Evolutionary conservation across 192 early-diverging fungal species (phyloP).

Genomic region (Linderina pennispora): DNA sequence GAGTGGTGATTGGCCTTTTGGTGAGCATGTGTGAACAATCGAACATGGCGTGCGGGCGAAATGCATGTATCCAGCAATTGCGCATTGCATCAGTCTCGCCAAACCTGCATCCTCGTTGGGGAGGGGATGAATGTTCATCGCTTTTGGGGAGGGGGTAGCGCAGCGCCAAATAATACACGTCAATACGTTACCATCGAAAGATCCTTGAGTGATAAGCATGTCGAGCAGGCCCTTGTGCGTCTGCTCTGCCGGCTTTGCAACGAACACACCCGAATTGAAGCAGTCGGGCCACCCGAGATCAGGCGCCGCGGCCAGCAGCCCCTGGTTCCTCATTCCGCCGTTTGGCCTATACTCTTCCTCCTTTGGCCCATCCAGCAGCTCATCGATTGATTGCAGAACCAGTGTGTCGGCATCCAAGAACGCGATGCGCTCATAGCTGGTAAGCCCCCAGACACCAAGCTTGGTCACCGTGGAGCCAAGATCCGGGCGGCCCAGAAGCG

Average conservation of each 20-base stretch:
- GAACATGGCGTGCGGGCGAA: no score
- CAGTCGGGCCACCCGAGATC: conserved; percentile 96
- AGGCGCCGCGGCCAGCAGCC: conserved; percentile 75
- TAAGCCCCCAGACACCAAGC: conserved; percentile 75
- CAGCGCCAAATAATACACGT: neutral
- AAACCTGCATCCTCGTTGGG: no score
- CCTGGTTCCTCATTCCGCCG: conserved; percentile 45
- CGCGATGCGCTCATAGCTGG: conserved; percentile 61
- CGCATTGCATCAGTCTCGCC: neutral
- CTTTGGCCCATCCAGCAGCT: conserved; percentile 51
- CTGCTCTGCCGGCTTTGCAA: conserved; percentile 45
- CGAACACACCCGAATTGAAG: conserved; percentile 90
- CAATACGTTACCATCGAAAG: conserved; percentile 72
- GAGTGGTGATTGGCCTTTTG: neutral
- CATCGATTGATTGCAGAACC: conserved; percentile 71
- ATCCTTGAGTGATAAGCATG: conserved; percentile 39
- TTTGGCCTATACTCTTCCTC: conserved; percentile 18
- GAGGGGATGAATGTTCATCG: no score
- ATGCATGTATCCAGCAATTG: neutral
- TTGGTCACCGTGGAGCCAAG: conserved; percentile 87
- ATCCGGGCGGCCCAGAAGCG: conserved; percentile 79
- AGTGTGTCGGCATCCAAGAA: conserved; percentile 89
- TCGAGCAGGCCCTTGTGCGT: conserved; percentile 36
- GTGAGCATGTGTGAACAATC: neutral
- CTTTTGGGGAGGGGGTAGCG: neutral